Conservation (phyloP, 2,329 filamentous ascomycete species). For the Aaosphaeria arxii region DNA sequence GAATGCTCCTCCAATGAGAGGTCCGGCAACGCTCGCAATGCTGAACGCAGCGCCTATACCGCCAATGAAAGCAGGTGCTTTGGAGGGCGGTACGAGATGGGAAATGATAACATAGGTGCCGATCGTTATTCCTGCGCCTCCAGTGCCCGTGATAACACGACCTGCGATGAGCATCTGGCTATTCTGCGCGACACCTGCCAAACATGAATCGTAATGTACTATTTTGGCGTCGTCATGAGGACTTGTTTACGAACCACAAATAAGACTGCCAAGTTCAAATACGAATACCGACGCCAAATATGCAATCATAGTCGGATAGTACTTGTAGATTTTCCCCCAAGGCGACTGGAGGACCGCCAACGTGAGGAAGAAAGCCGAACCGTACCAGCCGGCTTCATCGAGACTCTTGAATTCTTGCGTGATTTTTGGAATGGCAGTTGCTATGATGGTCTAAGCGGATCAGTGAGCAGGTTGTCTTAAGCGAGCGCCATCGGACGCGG, state of each 20-base stretch:
- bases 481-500: no score
- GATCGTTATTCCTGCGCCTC: constrained; percentile 35
- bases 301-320: constrained; percentile 35
- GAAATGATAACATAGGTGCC: constrained; percentile 30
- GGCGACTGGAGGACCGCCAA: constrained; percentile 33
- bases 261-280: constrained; percentile 39
- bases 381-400: constrained; percentile 23
- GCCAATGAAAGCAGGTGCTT: constrained; percentile 35
- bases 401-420: constrained; percentile 24
- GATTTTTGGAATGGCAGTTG: constrained; percentile 24
- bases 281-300: constrained; percentile 35
- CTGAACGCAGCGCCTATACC: constrained; percentile 14
- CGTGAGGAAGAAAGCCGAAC: constrained; percentile 38
- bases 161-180: constrained; percentile 34
- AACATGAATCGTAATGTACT: no score
- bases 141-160: constrained; percentile 34
- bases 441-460: constrained; percentile 16
- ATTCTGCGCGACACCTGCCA: constrained; percentile 11
- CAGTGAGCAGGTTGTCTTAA: no score
- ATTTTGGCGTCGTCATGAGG: no score
- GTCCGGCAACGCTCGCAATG: constrained; percentile 27
- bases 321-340: constrained; percentile 28
- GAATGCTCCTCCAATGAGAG: constrained; percentile 36
- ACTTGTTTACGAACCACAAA: constrained; percentile 38
- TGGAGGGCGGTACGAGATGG: constrained; percentile 36